Percentiles rank a stretch among this genome's conserved stretches.
Conservation (phyloP, 305 asterid species). For the Fraxinus baroniana region DNA sequence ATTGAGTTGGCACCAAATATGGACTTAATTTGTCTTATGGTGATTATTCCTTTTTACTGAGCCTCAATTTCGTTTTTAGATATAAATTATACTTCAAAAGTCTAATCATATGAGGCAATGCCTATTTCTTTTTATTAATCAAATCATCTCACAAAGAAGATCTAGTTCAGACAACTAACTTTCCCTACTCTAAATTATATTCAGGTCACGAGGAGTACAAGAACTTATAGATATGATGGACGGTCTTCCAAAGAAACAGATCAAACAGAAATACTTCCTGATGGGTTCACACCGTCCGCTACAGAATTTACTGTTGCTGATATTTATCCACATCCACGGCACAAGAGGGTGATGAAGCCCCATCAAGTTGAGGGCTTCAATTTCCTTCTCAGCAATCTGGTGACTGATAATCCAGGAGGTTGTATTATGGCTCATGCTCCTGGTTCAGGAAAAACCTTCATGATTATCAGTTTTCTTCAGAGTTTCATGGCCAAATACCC, state of each 20-base stretch:
- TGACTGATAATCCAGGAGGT: neutral
- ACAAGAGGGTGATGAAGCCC: conserved; percentile 6
- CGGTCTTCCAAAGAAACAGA: neutral
- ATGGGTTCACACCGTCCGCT: neutral
- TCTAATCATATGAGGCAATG: neutral
- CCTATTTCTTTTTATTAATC: conserved; percentile 6
- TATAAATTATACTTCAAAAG: neutral
- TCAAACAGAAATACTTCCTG: neutral
- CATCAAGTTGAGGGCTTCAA: conserved; percentile 87
- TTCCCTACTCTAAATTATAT: neutral
- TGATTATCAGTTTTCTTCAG: conserved; percentile 4
- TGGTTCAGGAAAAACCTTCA: conserved; percentile 5
- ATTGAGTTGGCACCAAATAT: neutral
- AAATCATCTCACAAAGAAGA: conserved; percentile 16
- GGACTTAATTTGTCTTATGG: neutral
- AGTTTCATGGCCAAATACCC: conserved; percentile 7
- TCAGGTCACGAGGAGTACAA: neutral
- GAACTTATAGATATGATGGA: neutral
- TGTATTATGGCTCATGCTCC: conserved; percentile 9
- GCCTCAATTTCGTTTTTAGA: neutral
- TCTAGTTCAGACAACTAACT: conserved; percentile 10
- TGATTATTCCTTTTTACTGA: neutral
- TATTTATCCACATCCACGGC: neutral
- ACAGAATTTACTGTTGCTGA: neutral
- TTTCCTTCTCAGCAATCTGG: conserved; percentile 64